phyloP scores from a whole-genome alignment of 2,329 filamentous ascomycete species.

The Teratosphaeria nubilosa region DNA sequence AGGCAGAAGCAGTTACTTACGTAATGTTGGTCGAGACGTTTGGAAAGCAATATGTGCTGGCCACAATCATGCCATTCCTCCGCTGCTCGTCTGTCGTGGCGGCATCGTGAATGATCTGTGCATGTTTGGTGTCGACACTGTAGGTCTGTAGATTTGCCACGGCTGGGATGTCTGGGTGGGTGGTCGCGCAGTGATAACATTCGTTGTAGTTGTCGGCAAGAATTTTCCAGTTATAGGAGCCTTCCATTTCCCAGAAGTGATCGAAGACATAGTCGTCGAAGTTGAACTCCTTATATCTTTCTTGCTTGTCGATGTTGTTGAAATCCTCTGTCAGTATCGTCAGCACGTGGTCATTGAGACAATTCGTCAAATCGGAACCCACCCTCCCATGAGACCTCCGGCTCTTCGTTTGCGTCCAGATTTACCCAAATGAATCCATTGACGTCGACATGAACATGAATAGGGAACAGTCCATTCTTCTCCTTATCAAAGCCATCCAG shows the following conservation, averaged over 20 bases:
- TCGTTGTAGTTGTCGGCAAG: conserved; percentile 57
- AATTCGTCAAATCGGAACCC: background rate
- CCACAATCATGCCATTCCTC: conserved; percentile 36
- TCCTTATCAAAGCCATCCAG: conserved; percentile 47
- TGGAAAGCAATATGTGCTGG: conserved; percentile 42
- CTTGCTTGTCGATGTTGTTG: conserved; percentile 36
- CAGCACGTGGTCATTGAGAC: background rate
- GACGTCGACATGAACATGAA: conserved; percentile 44
- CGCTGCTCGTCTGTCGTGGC: conserved; percentile 41
- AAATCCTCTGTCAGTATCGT: conserved; percentile 25
- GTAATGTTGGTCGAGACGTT: conserved; percentile 43
- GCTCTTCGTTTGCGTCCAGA: conserved; percentile 38
- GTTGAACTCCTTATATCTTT: conserved; percentile 25
- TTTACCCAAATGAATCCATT: conserved; percentile 52
- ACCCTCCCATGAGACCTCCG: conserved; percentile 38
- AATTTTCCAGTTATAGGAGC: conserved; percentile 52
- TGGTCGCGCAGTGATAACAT: conserved; percentile 53
- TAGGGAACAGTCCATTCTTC: conserved; percentile 46
- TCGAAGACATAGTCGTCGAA: conserved; percentile 7
- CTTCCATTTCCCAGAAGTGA: conserved; percentile 37
- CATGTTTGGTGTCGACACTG: conserved; percentile 39
- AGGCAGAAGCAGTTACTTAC: conserved; percentile 27
- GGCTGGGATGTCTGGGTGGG: conserved; percentile 48
- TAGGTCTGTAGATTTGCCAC: conserved; percentile 50
- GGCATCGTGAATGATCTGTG: conserved; percentile 40